These are phyloP conservation scores for Chloranthus sessilifolius DNA, from an alignment of 164 flowering plant genomes.

Conservation along the genomic window DNA sequence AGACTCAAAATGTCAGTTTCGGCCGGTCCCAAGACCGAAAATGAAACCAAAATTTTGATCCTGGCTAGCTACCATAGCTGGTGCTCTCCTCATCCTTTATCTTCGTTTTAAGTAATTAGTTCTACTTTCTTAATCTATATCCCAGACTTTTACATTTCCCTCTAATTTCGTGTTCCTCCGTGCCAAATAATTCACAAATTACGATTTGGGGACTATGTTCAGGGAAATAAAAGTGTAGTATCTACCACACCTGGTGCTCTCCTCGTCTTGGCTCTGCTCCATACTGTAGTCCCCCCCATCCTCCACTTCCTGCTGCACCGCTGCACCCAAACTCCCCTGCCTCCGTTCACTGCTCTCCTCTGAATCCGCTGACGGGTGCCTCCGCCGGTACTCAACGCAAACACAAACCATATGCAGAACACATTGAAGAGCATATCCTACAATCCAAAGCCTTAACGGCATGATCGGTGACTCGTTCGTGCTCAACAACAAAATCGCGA, in stretches of 20 bases:
- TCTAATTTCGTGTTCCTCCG: too few species aligned
- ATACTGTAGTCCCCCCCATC: conserved; percentile 19
- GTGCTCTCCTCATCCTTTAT: too few species aligned
- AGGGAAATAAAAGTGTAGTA: too few species aligned
- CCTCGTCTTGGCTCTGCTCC: conserved; percentile 30
- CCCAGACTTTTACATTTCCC: too few species aligned
- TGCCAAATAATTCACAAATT: too few species aligned
- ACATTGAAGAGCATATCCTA: conserved; percentile 49
- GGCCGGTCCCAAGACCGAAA: too few species aligned
- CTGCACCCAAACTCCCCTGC: conserved; percentile 11
- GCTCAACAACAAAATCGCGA: conserved; percentile 30
- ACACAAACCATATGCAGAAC: conserved; percentile 43
- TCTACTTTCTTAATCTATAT: too few species aligned
- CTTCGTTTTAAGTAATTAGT: too few species aligned
- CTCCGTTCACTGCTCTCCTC: conserved; percentile 7
- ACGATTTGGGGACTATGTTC: too few species aligned
- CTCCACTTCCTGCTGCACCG: conserved; percentile 4
- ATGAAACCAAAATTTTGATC: too few species aligned
- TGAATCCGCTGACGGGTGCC: conserved; percentile 8
- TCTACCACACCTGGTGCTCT: conserved; percentile 36
- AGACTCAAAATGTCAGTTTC: too few species aligned
- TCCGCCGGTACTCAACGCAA: conserved; percentile 34
- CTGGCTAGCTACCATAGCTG: too few species aligned
- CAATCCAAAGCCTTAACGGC: conserved; percentile 55
- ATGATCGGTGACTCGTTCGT: conserved; percentile 28